Evolutionary conservation across 441 rosid species (phyloP), one percentile per base, ranked within the genome.

Genomic region (Iberis amara): DNA sequence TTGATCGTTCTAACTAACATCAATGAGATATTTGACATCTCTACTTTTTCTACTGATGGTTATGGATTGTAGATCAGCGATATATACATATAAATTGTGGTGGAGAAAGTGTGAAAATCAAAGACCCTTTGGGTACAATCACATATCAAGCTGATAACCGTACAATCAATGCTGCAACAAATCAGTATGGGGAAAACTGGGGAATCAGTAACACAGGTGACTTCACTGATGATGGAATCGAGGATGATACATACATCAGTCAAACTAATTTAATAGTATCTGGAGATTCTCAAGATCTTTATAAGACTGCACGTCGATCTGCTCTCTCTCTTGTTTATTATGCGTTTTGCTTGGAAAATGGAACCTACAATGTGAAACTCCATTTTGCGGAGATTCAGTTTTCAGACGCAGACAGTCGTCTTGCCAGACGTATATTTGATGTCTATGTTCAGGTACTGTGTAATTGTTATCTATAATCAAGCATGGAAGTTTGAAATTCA

Each of bases 201-300:
- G 85, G 89, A 85, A 76, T 89, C 40, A 81, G 89, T 48, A 86
- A 86, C 69, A 77, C 83, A 0, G 89, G 91, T n/a, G 78, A 69
- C 68, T 86, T 72, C 67, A 53, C 49, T 55, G 82, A 79, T 27
- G 76, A 83, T 30, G 2, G 0, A 4, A 12, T 1, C 5, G 11
- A 18, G 0, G 8, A 11, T n/a, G 43, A 41, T 48, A 10, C 69
- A 61, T 55, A 41, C 39, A 7, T 61, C 68, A 3, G 65, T 79
- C 71, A 56, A 77, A 83, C 55, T 64, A 62, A 11, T 71, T 73
- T 15, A 77, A 55, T 24, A 11, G 11, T 6, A 49, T 32, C 18
- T 8, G 57, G 52, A 77, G 60, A 57, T 18, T 51, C 8, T 50
- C 1, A 33, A 15, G 11, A 36, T 2, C 0, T 59, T 3, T 66